These are phyloP conservation scores for Coniferiporia sulphurascens DNA, from an alignment of 1,284 basidiomycete species.

Conservation along the genomic window DNA sequence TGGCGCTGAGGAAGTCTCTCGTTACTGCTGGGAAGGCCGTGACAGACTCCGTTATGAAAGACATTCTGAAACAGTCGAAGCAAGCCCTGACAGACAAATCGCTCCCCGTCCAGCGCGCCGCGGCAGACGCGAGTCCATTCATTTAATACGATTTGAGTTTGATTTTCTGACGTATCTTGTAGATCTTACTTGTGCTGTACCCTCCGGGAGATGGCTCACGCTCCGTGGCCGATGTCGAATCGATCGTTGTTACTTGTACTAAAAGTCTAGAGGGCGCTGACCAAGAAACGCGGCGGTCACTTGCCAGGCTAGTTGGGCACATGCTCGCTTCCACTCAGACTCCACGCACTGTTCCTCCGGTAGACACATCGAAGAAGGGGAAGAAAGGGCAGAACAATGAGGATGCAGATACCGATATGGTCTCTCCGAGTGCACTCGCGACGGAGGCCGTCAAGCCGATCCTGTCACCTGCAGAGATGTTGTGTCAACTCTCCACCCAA, in stretches of 20 bases:
- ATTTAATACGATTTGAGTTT: neutral
- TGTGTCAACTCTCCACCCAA: conserved; percentile 69
- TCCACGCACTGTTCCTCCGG: conserved; percentile 48
- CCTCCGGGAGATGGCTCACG: conserved; percentile 49
- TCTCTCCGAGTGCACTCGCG: conserved; percentile 42
- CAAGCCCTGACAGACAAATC: conserved; percentile 79
- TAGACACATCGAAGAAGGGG: conserved; percentile 54
- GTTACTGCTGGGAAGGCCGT: conserved; percentile 78
- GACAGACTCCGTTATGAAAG: conserved; percentile 74
- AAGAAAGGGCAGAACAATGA: conserved; percentile 57
- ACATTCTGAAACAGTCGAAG: conserved; percentile 82
- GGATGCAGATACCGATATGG: conserved; percentile 55
- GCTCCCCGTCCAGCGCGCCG: conserved; percentile 81
- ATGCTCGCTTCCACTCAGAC: conserved; percentile 84
- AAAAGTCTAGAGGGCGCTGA: conserved; percentile 82
- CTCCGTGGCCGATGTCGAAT: conserved; percentile 68
- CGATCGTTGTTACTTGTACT: conserved; percentile 61
- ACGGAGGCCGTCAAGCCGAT: conserved; percentile 69
- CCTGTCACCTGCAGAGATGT: conserved; percentile 77
- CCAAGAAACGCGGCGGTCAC: conserved; percentile 75
- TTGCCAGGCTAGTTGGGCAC: conserved; percentile 79
- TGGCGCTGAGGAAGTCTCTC: conserved; percentile 74
- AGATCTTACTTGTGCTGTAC: conserved; percentile 68
- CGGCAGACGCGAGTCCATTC: conserved; percentile 57
- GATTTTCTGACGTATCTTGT: conserved; percentile 14